Base-by-base conservation (phyloP, 257 asterid genomes). In the Nicotiana tabacum region DNA sequence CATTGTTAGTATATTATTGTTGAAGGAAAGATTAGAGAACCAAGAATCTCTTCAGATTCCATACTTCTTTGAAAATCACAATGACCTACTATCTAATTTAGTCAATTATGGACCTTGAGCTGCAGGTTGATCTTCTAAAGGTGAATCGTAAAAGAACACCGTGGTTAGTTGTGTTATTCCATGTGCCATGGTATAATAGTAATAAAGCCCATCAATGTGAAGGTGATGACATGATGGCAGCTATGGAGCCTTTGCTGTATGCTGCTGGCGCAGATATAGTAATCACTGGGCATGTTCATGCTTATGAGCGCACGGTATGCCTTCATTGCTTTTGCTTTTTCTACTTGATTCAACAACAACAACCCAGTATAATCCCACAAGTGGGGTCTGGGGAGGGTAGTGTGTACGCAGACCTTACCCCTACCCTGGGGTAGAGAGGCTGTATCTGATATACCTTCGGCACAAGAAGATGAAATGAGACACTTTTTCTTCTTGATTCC, bases 121-220 rank as follows among this genome's bases (percentile, higher is more conserved):
- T 84, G 66, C 84, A 96, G 98, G 93, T 83, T 78, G 98, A 96
- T 89, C 95, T 96, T 76, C 82, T 88, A 3, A 93, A 87, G 69
- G 93, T 96, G 60, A 92, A 93, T 69, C 96, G 98, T 17, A 85
- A 82, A 85, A 90, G 56, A 81, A 93, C 99, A 53, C 98, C 98
- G 2, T 96, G 99, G 99, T 64, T 96, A 7, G 29, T 94, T 57
- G 98, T 87, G 57, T 78, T 94, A 32, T 90, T 94, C 87, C 99
- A 96, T 24, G 95, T 88, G 32, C 98, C 99, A 15, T 96, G 99
- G 99, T 96, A 94, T 82, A 96, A 93, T 89, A 93, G 95, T 80
- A 94, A 96, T 66, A 33, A 10, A 82, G 98, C 99, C 82, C 99
- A 96, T 90, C 97, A 90, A 84, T 91, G 98, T 66, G 99, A 96